Conservation (phyloP, 176 grass and related monocot genomes). For the Oryza glumipatula region DNA sequence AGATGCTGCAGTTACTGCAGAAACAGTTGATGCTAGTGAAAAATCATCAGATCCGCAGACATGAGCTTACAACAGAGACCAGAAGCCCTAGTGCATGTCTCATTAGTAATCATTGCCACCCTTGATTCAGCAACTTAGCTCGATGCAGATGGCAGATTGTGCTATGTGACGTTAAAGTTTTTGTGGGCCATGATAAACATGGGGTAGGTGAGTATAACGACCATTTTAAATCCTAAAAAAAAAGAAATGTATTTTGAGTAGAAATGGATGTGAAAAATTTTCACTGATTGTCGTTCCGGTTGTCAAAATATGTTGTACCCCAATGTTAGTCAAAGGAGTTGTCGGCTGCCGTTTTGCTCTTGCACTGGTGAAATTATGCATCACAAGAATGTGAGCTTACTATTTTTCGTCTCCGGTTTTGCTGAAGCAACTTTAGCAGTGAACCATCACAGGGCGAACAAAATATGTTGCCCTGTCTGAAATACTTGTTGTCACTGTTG, state of each 20-base stretch:
- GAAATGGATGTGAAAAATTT: conserved; percentile 11
- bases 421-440: not conserved
- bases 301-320: conserved; percentile 20
- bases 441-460: not conserved
- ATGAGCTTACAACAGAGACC: conserved; percentile 14
- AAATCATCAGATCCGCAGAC: conserved; percentile 31
- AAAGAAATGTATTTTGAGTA: conserved; percentile 4
- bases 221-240: not conserved
- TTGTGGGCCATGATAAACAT: conserved; percentile 1
- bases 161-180: not conserved
- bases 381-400: not conserved
- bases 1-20: conserved; percentile 21
- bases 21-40: conserved; percentile 31
- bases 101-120: not conserved
- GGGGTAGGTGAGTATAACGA: conserved; percentile 3
- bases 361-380: not conserved
- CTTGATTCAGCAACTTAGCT: conserved; percentile 2
- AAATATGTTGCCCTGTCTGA: not conserved
- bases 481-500: not conserved
- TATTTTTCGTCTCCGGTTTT: not conserved
- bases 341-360: not conserved
- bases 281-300: not conserved
- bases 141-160: not conserved
- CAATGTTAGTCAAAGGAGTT: not conserved
- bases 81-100: conserved; percentile 17